A percentile compares a stretch with the other conserved stretches of the same genome.
phyloP scores from a whole-genome alignment of 345 rosid species.

The Cardiospermum halicacabum region DNA sequence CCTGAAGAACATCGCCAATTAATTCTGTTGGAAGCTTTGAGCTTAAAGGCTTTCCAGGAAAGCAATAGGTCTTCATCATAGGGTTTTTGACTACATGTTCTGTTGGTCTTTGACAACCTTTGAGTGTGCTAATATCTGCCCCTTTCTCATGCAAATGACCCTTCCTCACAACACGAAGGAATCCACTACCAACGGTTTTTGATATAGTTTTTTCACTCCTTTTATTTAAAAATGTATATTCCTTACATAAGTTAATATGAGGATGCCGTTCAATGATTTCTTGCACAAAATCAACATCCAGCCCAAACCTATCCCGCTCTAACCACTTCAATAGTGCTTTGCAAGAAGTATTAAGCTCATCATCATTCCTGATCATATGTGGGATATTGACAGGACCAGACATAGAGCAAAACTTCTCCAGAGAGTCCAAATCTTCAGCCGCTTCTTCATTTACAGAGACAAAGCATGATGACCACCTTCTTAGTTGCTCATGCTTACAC shows the following conservation, averaged over 20 bases:
- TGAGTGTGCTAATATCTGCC: neutral
- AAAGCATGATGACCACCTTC: constrained; percentile 19
- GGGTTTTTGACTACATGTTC: constrained; percentile 8
- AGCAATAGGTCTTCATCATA: constrained; percentile 11
- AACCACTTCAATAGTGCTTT: constrained; percentile 28
- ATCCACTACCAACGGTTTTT: constrained; percentile 26
- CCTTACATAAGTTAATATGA: constrained; percentile 19
- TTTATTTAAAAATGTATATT: constrained; percentile 20
- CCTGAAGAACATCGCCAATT: constrained; percentile 36
- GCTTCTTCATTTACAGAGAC: constrained; percentile 10
- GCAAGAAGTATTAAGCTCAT: constrained; percentile 22
- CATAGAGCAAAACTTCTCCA: constrained; percentile 28
- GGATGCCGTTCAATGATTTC: constrained; percentile 36
- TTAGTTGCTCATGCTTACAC: constrained; percentile 25
- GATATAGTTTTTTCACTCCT: constrained; percentile 16
- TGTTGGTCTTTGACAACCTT: constrained; percentile 7
- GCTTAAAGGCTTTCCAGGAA: constrained; percentile 27
- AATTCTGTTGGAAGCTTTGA: constrained; percentile 27
- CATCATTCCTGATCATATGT: constrained; percentile 9
- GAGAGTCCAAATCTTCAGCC: constrained; percentile 13
- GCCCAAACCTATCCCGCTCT: constrained; percentile 36
- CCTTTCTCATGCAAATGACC: constrained; percentile 20
- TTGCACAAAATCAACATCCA: constrained; percentile 34
- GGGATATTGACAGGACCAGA: constrained; percentile 13
- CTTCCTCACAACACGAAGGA: constrained; percentile 21